These are phyloP conservation scores for Penicillium janthinellum DNA, from an alignment of 2,329 filamentous ascomycete genomes.

Conservation along the genomic window DNA sequence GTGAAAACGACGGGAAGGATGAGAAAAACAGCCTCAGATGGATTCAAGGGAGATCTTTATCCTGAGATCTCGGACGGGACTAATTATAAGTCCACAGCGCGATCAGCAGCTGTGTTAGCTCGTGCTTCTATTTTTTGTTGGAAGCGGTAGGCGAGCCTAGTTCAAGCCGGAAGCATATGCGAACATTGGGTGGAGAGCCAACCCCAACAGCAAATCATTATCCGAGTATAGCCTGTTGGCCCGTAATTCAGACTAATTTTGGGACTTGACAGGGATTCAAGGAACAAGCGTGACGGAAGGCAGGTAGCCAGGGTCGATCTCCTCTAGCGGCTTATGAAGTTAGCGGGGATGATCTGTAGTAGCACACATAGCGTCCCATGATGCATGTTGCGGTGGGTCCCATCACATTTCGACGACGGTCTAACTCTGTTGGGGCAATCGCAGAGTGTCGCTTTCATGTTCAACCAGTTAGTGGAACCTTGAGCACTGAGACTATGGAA, in stretches of 20 bases:
- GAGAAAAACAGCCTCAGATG: neutral
- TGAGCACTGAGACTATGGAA: neutral
- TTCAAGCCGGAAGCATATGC: constrained; percentile 14
- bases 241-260: constrained; percentile 14
- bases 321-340: constrained; percentile 3
- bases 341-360: constrained; percentile 13
- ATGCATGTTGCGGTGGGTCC: constrained; percentile 16
- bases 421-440: constrained; percentile 10
- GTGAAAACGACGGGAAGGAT: constrained; percentile 31
- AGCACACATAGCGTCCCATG: neutral
- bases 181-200: constrained; percentile 11
- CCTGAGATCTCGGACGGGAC: constrained; percentile 16
- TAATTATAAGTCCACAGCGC: constrained; percentile 17
- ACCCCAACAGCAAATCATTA: constrained; percentile 14
- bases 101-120: constrained; percentile 12
- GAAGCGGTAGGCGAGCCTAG: constrained; percentile 9
- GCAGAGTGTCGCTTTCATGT: neutral
- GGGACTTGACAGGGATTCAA: constrained; percentile 4
- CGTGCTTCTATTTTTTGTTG: constrained; percentile 29
- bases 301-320: constrained; percentile 6
- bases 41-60: neutral
- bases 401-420: constrained; percentile 7
- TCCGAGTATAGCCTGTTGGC: constrained; percentile 7
- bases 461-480: neutral
- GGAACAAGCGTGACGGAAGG: neutral